These are phyloP conservation scores for Cercis canadensis DNA, from an alignment of 306 rosid genomes.

Conservation along the genomic window DNA sequence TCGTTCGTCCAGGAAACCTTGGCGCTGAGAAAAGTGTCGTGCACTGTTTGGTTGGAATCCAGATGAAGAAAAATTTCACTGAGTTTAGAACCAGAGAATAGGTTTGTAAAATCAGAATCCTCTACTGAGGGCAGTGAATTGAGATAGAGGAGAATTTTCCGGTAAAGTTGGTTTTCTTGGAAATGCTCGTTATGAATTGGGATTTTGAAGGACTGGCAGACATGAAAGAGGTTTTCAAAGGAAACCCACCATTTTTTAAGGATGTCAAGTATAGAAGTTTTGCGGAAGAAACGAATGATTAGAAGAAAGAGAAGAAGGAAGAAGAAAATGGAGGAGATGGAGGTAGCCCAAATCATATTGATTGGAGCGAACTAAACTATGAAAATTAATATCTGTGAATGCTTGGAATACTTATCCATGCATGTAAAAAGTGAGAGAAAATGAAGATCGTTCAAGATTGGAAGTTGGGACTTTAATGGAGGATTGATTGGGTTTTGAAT, in stretches of 20 bases:
- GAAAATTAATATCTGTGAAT: not conserved
- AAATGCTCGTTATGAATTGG: slow-evolving; percentile 62
- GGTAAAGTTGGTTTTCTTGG: slow-evolving; percentile 79
- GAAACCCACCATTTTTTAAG: slow-evolving; percentile 60
- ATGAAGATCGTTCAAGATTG: not conserved
- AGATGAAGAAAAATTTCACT: slow-evolving; percentile 74
- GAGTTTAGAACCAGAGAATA: slow-evolving; percentile 74
- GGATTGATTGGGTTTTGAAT: slow-evolving; percentile 1
- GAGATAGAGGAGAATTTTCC: slow-evolving; percentile 65
- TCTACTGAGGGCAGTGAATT: slow-evolving; percentile 78
- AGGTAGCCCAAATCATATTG: slow-evolving; percentile 31
- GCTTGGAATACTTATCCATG: not conserved
- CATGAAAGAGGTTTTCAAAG: slow-evolving; percentile 57
- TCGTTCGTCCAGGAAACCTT: slow-evolving; percentile 64
- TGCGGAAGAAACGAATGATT: slow-evolving; percentile 54
- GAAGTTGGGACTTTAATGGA: slow-evolving; percentile 14
- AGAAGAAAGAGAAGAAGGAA: slow-evolving; percentile 34
- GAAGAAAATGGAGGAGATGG: slow-evolving; percentile 44
- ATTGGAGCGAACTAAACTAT: not conserved
- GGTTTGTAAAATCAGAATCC: slow-evolving; percentile 80
- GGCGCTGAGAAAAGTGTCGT: slow-evolving; percentile 80
- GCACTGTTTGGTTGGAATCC: slow-evolving; percentile 56
- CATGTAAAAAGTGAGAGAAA: not conserved
- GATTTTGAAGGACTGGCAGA: slow-evolving; percentile 72
- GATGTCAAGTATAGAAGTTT: slow-evolving; percentile 66